A percentile compares a stretch with the other conserved stretches of the same genome.
Conservation (phyloP, 1,284 basidiomycete genomes). For the Phaffia rhodozyma region DNA sequence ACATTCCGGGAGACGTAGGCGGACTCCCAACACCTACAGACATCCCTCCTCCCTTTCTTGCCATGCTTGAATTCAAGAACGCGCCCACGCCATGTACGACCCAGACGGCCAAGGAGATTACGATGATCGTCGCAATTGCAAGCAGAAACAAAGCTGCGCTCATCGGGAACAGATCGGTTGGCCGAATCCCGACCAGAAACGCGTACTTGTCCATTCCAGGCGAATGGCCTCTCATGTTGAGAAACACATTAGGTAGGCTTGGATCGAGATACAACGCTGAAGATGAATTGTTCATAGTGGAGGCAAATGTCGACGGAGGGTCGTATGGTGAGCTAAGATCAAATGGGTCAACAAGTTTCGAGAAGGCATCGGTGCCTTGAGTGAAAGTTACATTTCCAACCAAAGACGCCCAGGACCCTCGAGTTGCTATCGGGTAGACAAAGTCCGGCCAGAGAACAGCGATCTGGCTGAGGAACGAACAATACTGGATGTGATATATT, state of each 20-base stretch:
- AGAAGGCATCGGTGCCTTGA: slow-evolving; percentile 37
- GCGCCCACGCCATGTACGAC: slow-evolving; percentile 43
- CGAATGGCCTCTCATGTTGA: slow-evolving; percentile 26
- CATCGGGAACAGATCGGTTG: slow-evolving; percentile 70
- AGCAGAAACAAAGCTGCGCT: slow-evolving; percentile 71
- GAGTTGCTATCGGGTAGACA: slow-evolving; percentile 72
- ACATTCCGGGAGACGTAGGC: background rate
- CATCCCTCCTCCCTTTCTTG: background rate
- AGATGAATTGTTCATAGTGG: slow-evolving; percentile 54
- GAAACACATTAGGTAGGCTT: slow-evolving; percentile 51
- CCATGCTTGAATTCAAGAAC: slow-evolving; percentile 15
- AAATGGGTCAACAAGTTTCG: slow-evolving; percentile 55
- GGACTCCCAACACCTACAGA: background rate
- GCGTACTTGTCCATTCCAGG: slow-evolving; percentile 67
- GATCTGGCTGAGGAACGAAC: slow-evolving; percentile 66
- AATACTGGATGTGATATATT: slow-evolving; percentile 77
- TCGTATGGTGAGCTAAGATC: slow-evolving; percentile 45
- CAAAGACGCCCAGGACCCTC: slow-evolving; percentile 76
- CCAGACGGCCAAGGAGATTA: slow-evolving; percentile 61
- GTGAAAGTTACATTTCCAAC: slow-evolving; percentile 68
- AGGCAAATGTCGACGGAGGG: slow-evolving; percentile 52
- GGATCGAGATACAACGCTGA: slow-evolving; percentile 70
- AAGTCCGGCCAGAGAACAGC: slow-evolving; percentile 89
- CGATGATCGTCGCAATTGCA: slow-evolving; percentile 59
- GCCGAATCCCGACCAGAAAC: slow-evolving; percentile 62